A percentile compares a stretch with the other conserved stretches of the same genome.
Conservation (phyloP, 129 eudicot species). For the Escallonia herrerae region DNA sequence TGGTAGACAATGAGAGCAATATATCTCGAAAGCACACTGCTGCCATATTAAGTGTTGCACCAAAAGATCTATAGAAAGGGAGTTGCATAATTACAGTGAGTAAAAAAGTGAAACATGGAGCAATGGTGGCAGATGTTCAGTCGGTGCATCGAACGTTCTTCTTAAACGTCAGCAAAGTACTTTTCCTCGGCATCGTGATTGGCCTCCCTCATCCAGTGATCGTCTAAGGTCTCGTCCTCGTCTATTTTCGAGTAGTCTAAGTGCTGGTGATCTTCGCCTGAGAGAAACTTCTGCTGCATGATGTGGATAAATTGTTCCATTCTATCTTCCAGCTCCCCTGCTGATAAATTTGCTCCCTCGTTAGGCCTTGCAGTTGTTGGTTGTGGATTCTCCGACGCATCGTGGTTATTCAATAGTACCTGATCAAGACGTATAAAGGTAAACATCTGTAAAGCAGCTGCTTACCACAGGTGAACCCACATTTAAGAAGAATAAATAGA, state of each 20-base stretch:
- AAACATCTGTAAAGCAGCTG: too few species aligned
- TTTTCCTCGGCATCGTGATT: constrained; percentile 90
- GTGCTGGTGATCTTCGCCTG: constrained; percentile 85
- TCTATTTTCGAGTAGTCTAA: constrained; percentile 76
- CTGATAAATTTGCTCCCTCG: constrained; percentile 35
- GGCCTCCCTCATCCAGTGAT: constrained; percentile 91
- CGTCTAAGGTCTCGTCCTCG: constrained; percentile 79
- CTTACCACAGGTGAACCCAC: too few species aligned
- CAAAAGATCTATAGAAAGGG: too few species aligned
- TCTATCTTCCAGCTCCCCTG: constrained; percentile 69
- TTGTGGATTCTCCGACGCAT: background rate
- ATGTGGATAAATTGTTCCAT: constrained; percentile 68
- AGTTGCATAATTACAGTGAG: too few species aligned
- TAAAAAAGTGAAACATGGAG: too few species aligned
- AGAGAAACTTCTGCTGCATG: constrained; percentile 86
- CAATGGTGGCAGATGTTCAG: too few species aligned
- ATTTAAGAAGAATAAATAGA: too few species aligned
- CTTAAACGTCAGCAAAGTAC: constrained; percentile 74
- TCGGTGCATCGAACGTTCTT: background rate
- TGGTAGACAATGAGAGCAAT: too few species aligned
- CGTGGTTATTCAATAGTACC: constrained; percentile 15
- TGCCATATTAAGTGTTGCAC: too few species aligned
- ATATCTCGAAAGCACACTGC: too few species aligned
- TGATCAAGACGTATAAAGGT: background rate
- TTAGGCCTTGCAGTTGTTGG: constrained; percentile 16